Percentiles rank a stretch among this genome's conserved stretches.
Evolutionary conservation across 148 eudicot genomes (phyloP).

Genomic region (Rheum nobile): DNA sequence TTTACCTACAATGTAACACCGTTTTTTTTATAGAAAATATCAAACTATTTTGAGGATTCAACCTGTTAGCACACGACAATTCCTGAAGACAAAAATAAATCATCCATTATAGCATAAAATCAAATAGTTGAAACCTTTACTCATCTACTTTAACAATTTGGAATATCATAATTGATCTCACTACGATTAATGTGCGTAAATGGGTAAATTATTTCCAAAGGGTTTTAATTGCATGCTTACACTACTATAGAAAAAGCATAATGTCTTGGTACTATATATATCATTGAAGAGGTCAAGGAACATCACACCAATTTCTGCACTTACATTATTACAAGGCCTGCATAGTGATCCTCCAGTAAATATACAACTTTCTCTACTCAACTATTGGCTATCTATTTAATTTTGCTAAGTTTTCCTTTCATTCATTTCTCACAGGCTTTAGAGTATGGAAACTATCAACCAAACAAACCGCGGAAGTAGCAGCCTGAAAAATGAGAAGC

Average conservation of each 20-base stretch:
- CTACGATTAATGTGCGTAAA: background rate
- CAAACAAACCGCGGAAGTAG: background rate
- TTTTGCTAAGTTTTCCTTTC: background rate
- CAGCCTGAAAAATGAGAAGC: background rate
- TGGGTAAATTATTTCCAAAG: background rate
- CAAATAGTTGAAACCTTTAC: conserved; percentile 2
- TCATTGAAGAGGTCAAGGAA: background rate
- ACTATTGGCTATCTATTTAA: background rate
- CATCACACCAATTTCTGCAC: background rate
- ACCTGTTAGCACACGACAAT: background rate
- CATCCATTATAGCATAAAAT: background rate
- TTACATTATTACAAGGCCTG: background rate
- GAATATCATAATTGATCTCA: background rate
- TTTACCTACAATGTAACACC: background rate
- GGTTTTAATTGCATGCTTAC: background rate
- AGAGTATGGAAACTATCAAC: background rate
- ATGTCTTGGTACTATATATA: background rate
- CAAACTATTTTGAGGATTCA: background rate
- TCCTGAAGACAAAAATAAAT: background rate
- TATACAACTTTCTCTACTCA: background rate
- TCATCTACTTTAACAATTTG: background rate
- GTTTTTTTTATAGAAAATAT: background rate
- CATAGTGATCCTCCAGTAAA: background rate
- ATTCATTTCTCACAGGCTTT: background rate
- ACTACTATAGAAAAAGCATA: background rate